Conservation (phyloP, 306 rosid species). For the Hylodesmum podocarpum region DNA sequence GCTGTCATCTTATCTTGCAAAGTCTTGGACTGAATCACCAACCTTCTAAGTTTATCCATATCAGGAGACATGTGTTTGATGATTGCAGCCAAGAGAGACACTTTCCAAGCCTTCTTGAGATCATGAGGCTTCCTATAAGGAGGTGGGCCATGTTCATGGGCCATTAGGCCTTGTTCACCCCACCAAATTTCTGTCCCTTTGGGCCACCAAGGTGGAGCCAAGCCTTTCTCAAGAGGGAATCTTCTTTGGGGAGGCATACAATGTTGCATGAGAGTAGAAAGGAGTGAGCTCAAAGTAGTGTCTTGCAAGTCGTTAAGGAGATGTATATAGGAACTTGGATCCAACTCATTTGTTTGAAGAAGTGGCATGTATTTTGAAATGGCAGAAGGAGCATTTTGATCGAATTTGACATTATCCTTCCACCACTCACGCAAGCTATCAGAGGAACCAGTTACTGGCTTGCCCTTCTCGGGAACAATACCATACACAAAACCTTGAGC, state of each 20-base stretch:
- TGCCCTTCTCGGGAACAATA: slow-evolving; percentile 60
- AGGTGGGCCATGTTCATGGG: slow-evolving; percentile 54
- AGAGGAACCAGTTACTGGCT: slow-evolving; percentile 59
- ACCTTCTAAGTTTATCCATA: slow-evolving; percentile 43
- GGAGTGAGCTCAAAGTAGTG: slow-evolving; percentile 61
- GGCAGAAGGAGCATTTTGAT: slow-evolving; percentile 39
- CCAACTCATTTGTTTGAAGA: slow-evolving; percentile 10
- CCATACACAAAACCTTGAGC: slow-evolving; percentile 75
- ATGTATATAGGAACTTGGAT: slow-evolving; percentile 40
- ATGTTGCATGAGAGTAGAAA: slow-evolving; percentile 63
- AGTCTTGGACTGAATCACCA: slow-evolving; percentile 53
- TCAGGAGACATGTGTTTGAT: slow-evolving; percentile 60
- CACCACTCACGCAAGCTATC: slow-evolving; percentile 67
- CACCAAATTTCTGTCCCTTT: slow-evolving; percentile 58
- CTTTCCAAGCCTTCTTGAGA: slow-evolving; percentile 71
- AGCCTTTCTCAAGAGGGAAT: slow-evolving; percentile 56
- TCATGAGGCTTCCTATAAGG: slow-evolving; percentile 67
- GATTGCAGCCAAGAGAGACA: slow-evolving; percentile 54
- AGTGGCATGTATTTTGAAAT: slow-evolving; percentile 33
- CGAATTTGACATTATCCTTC: slow-evolving; percentile 47
- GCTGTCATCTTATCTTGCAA: slow-evolving; percentile 71
- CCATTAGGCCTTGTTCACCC: slow-evolving; percentile 52
- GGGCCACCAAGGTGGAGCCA: slow-evolving; percentile 86
- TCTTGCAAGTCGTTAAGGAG: slow-evolving; percentile 59
- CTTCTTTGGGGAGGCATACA: slow-evolving; percentile 58